Evolutionary conservation across 1,284 basidiomycete species (phyloP), one percentile per base, ranked within the genome.

Genomic region (Singerocomus rubriflavus): DNA sequence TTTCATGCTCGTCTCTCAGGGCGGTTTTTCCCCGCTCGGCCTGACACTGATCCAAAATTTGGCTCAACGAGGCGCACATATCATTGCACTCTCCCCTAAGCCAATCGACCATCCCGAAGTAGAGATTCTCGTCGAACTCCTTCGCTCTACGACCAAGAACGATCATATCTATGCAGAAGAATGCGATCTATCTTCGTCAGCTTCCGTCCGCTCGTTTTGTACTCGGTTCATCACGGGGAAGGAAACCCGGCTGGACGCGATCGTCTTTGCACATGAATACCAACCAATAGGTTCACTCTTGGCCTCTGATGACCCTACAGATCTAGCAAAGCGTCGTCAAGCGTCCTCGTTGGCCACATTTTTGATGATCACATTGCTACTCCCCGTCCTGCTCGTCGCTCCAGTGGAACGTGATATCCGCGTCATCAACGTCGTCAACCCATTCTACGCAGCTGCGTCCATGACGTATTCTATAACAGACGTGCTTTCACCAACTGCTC

Each of bases 371-470:
- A 93, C 91, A 0, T 74, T 91, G 5, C 76, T 94, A 0, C 77
- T 94, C 0, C 91, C 91, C 3, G 75, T 78, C 29, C 72, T 94
- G 3, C 79, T 94, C 13, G 82, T 88, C 30, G 85, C 88, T 2
- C 91, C 91, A 0, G 73, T 79, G 6, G 91, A 93, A 64, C 79
- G 91, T 38, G 89, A 92, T 58, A 91, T 95, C 45, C 83, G 91
- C 16, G 79, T 94, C 55, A 73, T 94, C 60, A 82, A 82, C 52
- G 76, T 93, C 37, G 78, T 93, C 62, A 92, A 93, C 54, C 89
- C 90, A 1, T 89, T 89, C 56, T 93, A 92, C 61, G 84, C 89
- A 3, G 88, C 91, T 2, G 80, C 83, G 0, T 74, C 84, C 2
- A 77, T 78, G 1, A 71, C 72, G 0, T 76, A 79, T 55, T 64